Evolutionary conservation across 2,329 filamentous ascomycete species (phyloP), one percentile per base, ranked within the genome.

Genomic region (Aspergillus sclerotialis): DNA sequence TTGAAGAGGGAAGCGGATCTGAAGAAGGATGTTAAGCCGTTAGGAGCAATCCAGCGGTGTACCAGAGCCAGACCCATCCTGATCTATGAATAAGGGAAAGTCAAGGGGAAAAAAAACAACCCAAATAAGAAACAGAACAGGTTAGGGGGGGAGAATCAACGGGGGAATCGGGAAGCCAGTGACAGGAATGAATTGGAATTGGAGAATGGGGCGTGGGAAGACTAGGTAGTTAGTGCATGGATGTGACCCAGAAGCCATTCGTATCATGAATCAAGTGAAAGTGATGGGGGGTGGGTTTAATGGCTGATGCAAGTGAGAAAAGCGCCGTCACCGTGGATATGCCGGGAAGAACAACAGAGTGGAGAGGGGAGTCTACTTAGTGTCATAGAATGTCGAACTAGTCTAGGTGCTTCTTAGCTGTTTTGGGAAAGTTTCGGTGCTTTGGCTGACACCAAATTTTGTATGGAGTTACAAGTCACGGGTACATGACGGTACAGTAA

Each of bases 31-130:
- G 19, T 10, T 10, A 10, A 23, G 10, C 19, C 19, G 19, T 23
- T 23, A 23, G 6, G 19, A 23, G 19, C 19, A 10, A 23, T 10
- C 19, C 19, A 23, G 19, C 19, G 19, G 19, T 23, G 19, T n/a
- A n/a, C n/a, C n/a, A n/a, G n/a, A 23, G 19, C 19, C 6, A 10
- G 19, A 23, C 19, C 19, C 19, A 23, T 23, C 10, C 6, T 23
- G 19, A n/a, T n/a, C n/a, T n/a, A n/a, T n/a, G n/a, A n/a, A n/a
- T n/a, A n/a, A 30, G 15, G n/a, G 17, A 26, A 28, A 38, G 23
- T 13, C 29, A 14, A 38, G 38, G 21, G 18, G 10, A 19, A 30
- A 33, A 38, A 21, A n/a, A 19, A 28, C 13, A 24, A 25, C 12
- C 16, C 15, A 24, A n/a, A n/a, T n/a, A n/a, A n/a, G n/a, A n/a